phyloP scores from a whole-genome alignment of 306 rosid genomes.

The Lotus japonicus region DNA sequence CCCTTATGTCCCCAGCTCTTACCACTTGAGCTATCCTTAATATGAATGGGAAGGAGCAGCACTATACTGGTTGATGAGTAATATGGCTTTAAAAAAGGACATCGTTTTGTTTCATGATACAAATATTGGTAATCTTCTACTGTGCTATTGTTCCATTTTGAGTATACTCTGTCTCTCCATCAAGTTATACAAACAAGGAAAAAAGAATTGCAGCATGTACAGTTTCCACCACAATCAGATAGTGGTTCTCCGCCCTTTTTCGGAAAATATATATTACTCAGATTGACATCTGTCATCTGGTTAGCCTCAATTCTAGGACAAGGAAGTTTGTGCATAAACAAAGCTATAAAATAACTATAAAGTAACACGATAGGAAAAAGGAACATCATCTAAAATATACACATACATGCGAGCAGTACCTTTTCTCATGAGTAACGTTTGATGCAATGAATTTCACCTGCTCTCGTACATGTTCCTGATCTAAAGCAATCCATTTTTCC shows the following conservation, averaged over 20 bases:
- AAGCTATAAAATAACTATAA: background rate
- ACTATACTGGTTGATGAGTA: background rate
- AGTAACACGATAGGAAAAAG: background rate
- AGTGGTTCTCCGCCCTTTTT: background rate
- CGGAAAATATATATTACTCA: too few relatives aligned
- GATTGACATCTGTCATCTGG: background rate
- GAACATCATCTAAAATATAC: background rate
- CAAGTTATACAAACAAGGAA: background rate
- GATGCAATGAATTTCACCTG: constrained; percentile 48
- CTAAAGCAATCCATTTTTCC: constrained; percentile 61
- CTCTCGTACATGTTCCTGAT: constrained; percentile 40
- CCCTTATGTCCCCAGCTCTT: too few relatives aligned
- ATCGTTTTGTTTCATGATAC: background rate
- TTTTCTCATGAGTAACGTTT: constrained; percentile 36
- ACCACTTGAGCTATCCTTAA: too few relatives aligned
- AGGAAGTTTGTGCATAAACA: background rate
- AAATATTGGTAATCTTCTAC: background rate
- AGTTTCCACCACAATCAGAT: background rate
- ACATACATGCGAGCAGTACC: constrained; percentile 35
- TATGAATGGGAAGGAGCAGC: too few relatives aligned
- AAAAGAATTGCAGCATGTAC: background rate
- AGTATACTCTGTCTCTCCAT: background rate
- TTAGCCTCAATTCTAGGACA: background rate
- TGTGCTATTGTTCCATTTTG: background rate
- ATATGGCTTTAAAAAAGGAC: background rate